Evolutionary conservation across 2,329 filamentous ascomycete species (phyloP).

Genomic region (Botrytis byssoidea): DNA sequence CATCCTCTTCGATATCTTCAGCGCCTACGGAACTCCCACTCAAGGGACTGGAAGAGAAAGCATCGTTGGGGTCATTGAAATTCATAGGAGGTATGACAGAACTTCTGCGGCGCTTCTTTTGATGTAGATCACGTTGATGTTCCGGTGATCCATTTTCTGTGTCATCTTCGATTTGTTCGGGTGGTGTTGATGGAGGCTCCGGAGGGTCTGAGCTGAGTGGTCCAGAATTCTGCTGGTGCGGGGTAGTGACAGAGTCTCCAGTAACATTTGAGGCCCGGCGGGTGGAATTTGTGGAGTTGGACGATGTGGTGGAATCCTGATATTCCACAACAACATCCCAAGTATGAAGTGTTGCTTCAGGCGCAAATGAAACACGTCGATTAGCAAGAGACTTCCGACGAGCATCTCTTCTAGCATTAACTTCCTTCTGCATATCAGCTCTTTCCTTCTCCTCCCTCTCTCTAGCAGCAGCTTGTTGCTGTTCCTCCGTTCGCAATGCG

Average conservation of each 20-base stretch:
- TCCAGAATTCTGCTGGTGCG: conserved; percentile 34
- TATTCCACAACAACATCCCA: conserved; percentile 88
- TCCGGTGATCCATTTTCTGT: conserved; percentile 59
- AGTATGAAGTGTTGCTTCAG: conserved; percentile 94
- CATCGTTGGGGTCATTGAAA: conserved; percentile 63
- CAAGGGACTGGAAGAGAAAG: conserved; percentile 74
- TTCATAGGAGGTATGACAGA: conserved; percentile 65
- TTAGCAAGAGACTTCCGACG: conserved; percentile 91
- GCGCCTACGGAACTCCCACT: conserved; percentile 57
- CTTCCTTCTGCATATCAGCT: conserved; percentile 57
- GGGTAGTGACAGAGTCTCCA: conserved; percentile 28
- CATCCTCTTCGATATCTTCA: conserved; percentile 46
- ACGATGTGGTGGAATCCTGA: conserved; percentile 80
- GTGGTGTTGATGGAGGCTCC: conserved; percentile 61
- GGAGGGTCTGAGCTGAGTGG: conserved; percentile 47
- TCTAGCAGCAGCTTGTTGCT: conserved; percentile 66
- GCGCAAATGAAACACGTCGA: conserved; percentile 92
- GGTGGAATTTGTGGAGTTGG: conserved; percentile 70
- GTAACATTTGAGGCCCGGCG: conserved; percentile 64
- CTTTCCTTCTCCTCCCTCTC: conserved; percentile 68
- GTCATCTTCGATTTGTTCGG: conserved; percentile 61
- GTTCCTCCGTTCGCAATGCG: conserved; percentile 65
- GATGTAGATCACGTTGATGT: conserved; percentile 62
- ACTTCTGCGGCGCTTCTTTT: conserved; percentile 60
- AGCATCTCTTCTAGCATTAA: conserved; percentile 75